phyloP scores from a whole-genome alignment of 1,139 yeast species.

The Blastobotrys capitulatus region DNA sequence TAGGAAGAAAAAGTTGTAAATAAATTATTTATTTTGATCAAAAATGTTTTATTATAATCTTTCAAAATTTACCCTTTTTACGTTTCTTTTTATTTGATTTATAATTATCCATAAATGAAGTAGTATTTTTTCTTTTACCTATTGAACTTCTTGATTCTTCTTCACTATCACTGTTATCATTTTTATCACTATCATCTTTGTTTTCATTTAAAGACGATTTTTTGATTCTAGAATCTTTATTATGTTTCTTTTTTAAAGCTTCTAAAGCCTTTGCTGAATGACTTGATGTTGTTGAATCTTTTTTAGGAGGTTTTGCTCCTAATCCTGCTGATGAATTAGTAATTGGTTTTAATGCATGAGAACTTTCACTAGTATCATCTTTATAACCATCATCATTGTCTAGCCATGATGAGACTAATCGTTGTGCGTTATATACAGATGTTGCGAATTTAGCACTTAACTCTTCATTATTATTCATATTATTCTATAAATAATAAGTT shows the following conservation, averaged over 20 bases:
- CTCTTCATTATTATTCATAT: slow-evolving; percentile 1
- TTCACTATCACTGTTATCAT: slow-evolving; percentile 11
- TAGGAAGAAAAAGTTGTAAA: background rate
- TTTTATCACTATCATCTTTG: background rate
- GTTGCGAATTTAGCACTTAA: slow-evolving; percentile 28
- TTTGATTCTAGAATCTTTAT: background rate
- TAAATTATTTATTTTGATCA: background rate
- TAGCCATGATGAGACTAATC: slow-evolving; percentile 28
- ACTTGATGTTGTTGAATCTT: background rate
- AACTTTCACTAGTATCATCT: slow-evolving; percentile 7
- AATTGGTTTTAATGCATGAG: slow-evolving; percentile 15
- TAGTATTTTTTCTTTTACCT: slow-evolving; percentile 6
- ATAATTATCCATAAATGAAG: slow-evolving; percentile 20
- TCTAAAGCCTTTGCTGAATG: slow-evolving; percentile 12
- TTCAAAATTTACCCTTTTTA: background rate
- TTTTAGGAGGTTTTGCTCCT: slow-evolving; percentile 14
- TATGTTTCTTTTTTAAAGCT: slow-evolving; percentile 9
- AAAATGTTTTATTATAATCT: too few relatives aligned
- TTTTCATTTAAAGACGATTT: too few relatives aligned
- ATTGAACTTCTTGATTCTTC: slow-evolving; percentile 5
- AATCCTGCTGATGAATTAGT: slow-evolving; percentile 19
- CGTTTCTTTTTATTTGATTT: slow-evolving; percentile 18
- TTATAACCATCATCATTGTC: slow-evolving; percentile 8
- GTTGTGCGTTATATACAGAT: slow-evolving; percentile 24
- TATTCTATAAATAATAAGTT: too few relatives aligned